Percentiles rank a stretch among this genome's conserved stretches.
phyloP scores from a whole-genome alignment of 2,329 filamentous ascomycete species.

The Periconia digitata region DNA sequence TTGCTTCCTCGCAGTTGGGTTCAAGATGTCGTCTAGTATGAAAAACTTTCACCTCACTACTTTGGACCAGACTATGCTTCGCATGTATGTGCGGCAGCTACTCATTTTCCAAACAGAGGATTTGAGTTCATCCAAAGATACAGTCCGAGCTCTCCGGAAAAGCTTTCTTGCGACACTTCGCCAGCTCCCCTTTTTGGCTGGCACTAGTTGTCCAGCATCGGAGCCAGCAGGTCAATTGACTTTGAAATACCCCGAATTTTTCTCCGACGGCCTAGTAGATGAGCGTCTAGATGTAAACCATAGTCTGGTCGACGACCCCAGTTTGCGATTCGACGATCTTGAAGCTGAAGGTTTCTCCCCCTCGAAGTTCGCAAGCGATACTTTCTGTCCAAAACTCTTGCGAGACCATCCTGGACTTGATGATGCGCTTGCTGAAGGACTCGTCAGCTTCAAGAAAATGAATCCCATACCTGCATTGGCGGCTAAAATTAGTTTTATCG shows the following conservation, averaged over 20 bases:
- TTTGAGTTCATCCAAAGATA: slow-evolving; percentile 13
- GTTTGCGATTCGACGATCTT: slow-evolving; percentile 10
- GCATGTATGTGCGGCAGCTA: slow-evolving; percentile 18
- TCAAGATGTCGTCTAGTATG: neutral
- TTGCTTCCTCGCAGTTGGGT: too few species aligned
- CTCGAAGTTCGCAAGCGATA: slow-evolving; percentile 7
- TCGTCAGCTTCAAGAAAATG: slow-evolving; percentile 10
- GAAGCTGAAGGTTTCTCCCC: slow-evolving; percentile 13
- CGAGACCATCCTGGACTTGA: slow-evolving; percentile 5
- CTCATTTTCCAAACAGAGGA: slow-evolving; percentile 19
- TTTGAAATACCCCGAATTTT: slow-evolving; percentile 13
- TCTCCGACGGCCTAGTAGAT: slow-evolving; percentile 9
- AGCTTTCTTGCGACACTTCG: slow-evolving; percentile 14
- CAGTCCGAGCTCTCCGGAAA: slow-evolving; percentile 10
- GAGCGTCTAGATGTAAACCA: too few species aligned
- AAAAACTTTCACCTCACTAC: slow-evolving; percentile 16
- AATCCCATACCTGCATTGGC: slow-evolving; percentile 20
- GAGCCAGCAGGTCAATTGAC: slow-evolving; percentile 9
- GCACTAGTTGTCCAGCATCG: slow-evolving; percentile 13
- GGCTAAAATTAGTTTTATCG: slow-evolving; percentile 26
- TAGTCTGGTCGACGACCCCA: too few species aligned
- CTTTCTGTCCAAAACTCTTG: slow-evolving; percentile 5
- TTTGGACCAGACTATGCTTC: slow-evolving; percentile 19
- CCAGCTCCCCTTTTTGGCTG: slow-evolving; percentile 18
- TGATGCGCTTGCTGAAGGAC: slow-evolving; percentile 3